Evolutionary conservation across 768 basidiomycete species (phyloP).

Genomic region (Serpula lacrymans): DNA sequence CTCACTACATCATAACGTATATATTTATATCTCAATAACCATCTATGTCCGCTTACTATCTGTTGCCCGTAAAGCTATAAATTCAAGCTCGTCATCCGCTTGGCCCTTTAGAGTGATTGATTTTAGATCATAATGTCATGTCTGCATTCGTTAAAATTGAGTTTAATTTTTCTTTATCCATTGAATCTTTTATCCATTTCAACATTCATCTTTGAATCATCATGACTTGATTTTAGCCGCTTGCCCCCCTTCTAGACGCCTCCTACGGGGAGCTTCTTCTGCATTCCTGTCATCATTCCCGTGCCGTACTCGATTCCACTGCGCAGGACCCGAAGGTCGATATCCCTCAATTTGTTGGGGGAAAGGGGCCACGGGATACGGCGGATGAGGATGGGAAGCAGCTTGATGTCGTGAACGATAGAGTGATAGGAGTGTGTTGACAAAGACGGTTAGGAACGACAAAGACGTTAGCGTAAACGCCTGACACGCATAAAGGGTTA

Average conservation of each 20-base stretch:
- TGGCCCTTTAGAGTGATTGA: too few relatives aligned
- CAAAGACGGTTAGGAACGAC: conserved; percentile 73
- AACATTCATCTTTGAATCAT: too few relatives aligned
- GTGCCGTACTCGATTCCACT: conserved; percentile 44
- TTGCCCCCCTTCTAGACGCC: conserved; percentile 54
- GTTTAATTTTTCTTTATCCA: too few relatives aligned
- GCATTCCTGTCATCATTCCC: conserved; percentile 22
- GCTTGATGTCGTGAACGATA: conserved; percentile 68
- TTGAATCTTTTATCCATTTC: too few relatives aligned
- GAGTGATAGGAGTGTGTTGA: conserved; percentile 75
- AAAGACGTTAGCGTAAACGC: conserved; percentile 73
- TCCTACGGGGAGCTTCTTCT: conserved; percentile 46
- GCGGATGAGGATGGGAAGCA: conserved; percentile 30
- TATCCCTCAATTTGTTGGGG: conserved; percentile 44
- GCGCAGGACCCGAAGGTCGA: conserved; percentile 48
- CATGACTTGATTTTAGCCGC: conserved; percentile 54
- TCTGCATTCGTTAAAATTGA: too few relatives aligned
- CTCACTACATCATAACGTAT: too few relatives aligned
- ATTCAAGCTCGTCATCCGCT: too few relatives aligned
- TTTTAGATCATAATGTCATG: too few relatives aligned
- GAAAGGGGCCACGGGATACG: conserved; percentile 42
- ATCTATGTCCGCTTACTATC: too few relatives aligned
- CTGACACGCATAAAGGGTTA: conserved; percentile 33
- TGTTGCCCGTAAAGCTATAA: too few relatives aligned
- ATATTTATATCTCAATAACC: too few relatives aligned